Percentiles rank a stretch among this genome's conserved stretches.
These are phyloP conservation scores for Lactarius akahatsu DNA, from an alignment of 768 basidiomycete genomes.

Conservation along the genomic window DNA sequence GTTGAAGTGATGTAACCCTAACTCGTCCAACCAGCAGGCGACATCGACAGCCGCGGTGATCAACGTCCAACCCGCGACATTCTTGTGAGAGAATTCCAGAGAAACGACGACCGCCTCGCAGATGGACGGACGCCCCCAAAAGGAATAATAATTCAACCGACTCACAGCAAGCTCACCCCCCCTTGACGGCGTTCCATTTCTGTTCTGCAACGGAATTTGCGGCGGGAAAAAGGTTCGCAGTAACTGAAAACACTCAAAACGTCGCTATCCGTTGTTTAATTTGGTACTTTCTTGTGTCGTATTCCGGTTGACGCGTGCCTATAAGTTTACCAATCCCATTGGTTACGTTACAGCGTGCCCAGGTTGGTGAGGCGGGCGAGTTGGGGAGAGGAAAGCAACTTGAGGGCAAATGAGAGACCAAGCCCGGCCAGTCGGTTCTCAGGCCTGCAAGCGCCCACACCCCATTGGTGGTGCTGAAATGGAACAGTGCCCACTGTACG, in stretches of 20 bases:
- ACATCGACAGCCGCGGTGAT: background rate
- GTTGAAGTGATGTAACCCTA: background rate
- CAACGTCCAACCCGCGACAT: background rate
- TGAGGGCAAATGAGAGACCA: background rate
- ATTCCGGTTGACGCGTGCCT: background rate
- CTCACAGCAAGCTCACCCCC: background rate
- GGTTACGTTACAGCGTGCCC: background rate
- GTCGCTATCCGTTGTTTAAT: background rate
- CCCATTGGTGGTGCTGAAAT: background rate
- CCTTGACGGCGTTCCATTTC: background rate
- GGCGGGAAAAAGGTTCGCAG: background rate
- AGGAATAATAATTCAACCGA: background rate
- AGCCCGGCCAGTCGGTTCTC: background rate
- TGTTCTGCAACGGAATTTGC: background rate
- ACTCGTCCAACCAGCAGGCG: background rate
- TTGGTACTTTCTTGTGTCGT: background rate
- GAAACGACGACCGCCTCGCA: background rate
- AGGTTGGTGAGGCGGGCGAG: background rate
- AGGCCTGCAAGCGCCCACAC: background rate
- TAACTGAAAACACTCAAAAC: background rate
- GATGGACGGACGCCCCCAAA: background rate
- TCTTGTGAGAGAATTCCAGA: background rate
- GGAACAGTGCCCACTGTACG: background rate
- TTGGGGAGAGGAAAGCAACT: background rate
- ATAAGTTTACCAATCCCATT: no score